Conservation (phyloP, 306 rosid species). For the Oxytropis ochrocephala region DNA sequence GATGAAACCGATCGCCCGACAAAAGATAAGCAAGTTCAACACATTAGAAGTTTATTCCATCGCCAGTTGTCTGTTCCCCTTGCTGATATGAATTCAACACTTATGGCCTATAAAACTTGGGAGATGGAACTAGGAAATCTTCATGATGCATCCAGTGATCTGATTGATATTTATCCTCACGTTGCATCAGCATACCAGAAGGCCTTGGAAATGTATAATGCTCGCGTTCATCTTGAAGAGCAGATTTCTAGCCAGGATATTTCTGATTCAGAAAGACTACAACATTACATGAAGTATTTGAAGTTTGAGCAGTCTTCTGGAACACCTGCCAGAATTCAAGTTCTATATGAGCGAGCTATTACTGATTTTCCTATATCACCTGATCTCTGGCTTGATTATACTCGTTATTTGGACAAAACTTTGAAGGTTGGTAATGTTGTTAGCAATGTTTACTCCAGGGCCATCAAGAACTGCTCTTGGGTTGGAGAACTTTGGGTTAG, state of each 20-base stretch:
- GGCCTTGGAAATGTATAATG: slow-evolving; percentile 71
- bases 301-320: slow-evolving; percentile 76
- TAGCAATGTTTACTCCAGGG: slow-evolving; percentile 66
- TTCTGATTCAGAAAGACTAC: slow-evolving; percentile 58
- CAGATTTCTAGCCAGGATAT: slow-evolving; percentile 45
- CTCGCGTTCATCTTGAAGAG: slow-evolving; percentile 61
- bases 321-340: slow-evolving; percentile 74
- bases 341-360: slow-evolving; percentile 77
- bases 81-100: slow-evolving; percentile 61
- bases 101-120: slow-evolving; percentile 70
- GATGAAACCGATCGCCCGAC: slow-evolving; percentile 65
- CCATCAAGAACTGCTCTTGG: slow-evolving; percentile 85
- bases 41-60: slow-evolving; percentile 62
- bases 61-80: slow-evolving; percentile 88
- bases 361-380: slow-evolving; percentile 70
- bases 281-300: slow-evolving; percentile 63
- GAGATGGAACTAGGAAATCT: slow-evolving; percentile 58
- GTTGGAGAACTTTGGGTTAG: slow-evolving; percentile 83
- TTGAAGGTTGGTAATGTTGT: slow-evolving; percentile 75
- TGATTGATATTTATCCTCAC: slow-evolving; percentile 47
- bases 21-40: slow-evolving; percentile 74
- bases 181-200: slow-evolving; percentile 61
- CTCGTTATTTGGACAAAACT: slow-evolving; percentile 72
- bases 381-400: slow-evolving; percentile 86
- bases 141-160: slow-evolving; percentile 30